Conservation (phyloP, 352 stramenopile species). For the Pilasporangium apinafurcum region DNA sequence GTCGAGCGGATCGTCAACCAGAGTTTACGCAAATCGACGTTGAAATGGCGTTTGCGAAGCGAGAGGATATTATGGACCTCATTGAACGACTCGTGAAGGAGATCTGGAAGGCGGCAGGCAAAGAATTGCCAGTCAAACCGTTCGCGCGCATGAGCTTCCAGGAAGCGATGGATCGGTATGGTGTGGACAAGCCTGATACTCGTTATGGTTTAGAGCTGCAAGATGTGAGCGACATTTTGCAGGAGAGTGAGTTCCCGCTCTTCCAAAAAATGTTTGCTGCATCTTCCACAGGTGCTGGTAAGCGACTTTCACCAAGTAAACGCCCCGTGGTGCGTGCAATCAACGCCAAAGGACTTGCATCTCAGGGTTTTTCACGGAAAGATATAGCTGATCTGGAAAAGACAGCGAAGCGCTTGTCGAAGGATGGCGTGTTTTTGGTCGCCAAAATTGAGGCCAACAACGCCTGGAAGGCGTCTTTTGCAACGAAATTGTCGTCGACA, state of each 20-base stretch:
- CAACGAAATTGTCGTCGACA: slow-evolving; percentile 40
- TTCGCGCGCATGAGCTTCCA: slow-evolving; percentile 70
- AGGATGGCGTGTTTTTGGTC: slow-evolving; percentile 37
- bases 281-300: background rate
- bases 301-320: slow-evolving; percentile 15
- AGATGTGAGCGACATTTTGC: slow-evolving; percentile 41
- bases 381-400: slow-evolving; percentile 60
- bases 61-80: slow-evolving; percentile 65
- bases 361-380: slow-evolving; percentile 61
- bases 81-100: slow-evolving; percentile 69
- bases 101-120: slow-evolving; percentile 51
- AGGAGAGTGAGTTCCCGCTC: slow-evolving; percentile 24
- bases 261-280: slow-evolving; percentile 42
- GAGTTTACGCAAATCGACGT: slow-evolving; percentile 91
- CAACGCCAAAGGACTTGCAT: slow-evolving; percentile 56
- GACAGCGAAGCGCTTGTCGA: slow-evolving; percentile 37
- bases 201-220: slow-evolving; percentile 67
- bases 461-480: slow-evolving; percentile 70
- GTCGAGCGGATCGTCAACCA: slow-evolving; percentile 81
- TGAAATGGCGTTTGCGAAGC: slow-evolving; percentile 84
- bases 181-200: slow-evolving; percentile 84
- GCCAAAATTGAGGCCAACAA: slow-evolving; percentile 51
- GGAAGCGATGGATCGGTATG: slow-evolving; percentile 75
- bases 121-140: slow-evolving; percentile 21
- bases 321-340: slow-evolving; percentile 52